Base-by-base conservation (phyloP, 179 eudicot species). In the Heliamphora pulchella region DNA sequence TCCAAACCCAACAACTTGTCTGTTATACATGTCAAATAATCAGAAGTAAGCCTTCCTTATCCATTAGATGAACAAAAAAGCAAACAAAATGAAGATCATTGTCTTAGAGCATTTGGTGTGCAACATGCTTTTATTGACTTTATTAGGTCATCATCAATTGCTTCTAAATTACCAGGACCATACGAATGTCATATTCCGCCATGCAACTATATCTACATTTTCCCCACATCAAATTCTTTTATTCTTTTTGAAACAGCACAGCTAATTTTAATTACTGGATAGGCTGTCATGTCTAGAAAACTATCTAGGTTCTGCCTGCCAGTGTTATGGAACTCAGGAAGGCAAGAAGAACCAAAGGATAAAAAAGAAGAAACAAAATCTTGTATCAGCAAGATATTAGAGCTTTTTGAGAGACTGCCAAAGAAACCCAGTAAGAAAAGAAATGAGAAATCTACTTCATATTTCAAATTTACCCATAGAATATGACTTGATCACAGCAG, bases 1-100 rank as follows among this genome's bases (percentile, higher is more conserved):
- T 85, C 87, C 87, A 85, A 73, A 85, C 64, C 87, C 85, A 85
- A 79, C 83, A 83, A 81, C 86, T 81, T 76, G 82, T 62, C 85
- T 85, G 83, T 58, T 15, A 3, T 46, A 22, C 67, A 68, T n/a
- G 44, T 7, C 4, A 79, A 82, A 71, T 6, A 17, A 72, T 57
- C 44, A 77, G 22, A 77, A 63, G 47, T 46, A n/a, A 20, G 31
- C 39, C 58, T n/a, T 18, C 39, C 58, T n/a, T 18, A 41, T 58
- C 39, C 55, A 47, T 62, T 51, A 69, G 73, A 61, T n/a, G 4
- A 18, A 59, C 55, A 76, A 61, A 50, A 22, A 66, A 39, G 51
- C 53, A 51, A 67, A 48, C 51, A 43, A n/a, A 3, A 53, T 7
- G 47, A 58, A 58, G 20, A 58, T 75, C 78, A 54, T 13, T 75